Evolutionary conservation across 2,329 filamentous ascomycete genomes (phyloP), one percentile per base, ranked within the genome.

Genomic region (Trichoderma pleuroti): DNA sequence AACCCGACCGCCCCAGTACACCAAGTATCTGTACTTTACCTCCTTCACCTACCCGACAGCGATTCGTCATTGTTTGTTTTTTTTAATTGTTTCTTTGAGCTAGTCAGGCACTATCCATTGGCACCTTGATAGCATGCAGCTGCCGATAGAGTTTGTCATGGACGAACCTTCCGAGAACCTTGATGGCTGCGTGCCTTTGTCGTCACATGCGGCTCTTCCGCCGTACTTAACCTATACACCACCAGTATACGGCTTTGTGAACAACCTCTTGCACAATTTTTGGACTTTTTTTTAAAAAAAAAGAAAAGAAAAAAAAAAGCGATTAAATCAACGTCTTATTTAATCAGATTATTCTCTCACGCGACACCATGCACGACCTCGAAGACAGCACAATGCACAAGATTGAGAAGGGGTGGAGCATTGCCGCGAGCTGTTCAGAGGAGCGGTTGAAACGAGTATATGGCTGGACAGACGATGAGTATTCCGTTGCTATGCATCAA

Each of bases 361-460:
- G 4, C 24, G 21, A 30, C 49, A 62, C 32, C 30, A 78, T 78
- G 75, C 69, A 70, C 18, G 76, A 74, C 28, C 72, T 71, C 26
- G 73, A 75, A 18, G 77, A 81, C 36, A 71, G 73, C 61, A 78
- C 81, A 24, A 68, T 82, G 14, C 76, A 78, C 2, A 78, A 79
- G 56, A 80, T 81, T 21, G 74, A 77, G 68, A 81, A 80, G 70
- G 80, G 78, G 30, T 82, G 81, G 81, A 74, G 77, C 1, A 77
- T 79, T n/a, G 81, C 81, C 42, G 80, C 79, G 80, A 54, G 68
- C 3, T 81, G 76, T 64, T 82, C 81, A 21, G 77, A 78, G 34
- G 76, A 80, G 57, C 75, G 81, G 12, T 68, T 82, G 11, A 74
- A 77, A 57, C 74, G 76, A n/a, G 75, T 82, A 18, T 74, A 79